Evolutionary conservation across 306 rosid genomes (phyloP).

Genomic region (Acacia crassicarpa): DNA sequence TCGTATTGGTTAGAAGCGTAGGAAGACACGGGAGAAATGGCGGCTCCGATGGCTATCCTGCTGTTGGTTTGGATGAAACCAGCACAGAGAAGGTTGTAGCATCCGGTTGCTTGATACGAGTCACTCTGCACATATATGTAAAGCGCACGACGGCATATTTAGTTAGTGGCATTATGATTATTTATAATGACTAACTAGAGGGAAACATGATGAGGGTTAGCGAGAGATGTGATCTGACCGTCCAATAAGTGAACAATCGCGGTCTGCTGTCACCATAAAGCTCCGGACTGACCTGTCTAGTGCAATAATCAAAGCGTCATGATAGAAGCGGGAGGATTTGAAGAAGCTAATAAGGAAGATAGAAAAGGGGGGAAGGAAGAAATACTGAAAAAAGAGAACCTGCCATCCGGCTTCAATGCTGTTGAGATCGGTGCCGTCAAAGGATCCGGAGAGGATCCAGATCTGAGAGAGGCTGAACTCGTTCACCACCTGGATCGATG

Average conservation of each 20-base stretch:
- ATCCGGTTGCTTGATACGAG: conserved; percentile 83
- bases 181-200: too few relatives aligned
- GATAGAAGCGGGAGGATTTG: not conserved
- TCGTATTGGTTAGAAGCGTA: conserved; percentile 61
- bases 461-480: conserved; percentile 92
- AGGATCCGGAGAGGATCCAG: conserved; percentile 90
- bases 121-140: conserved; percentile 56
- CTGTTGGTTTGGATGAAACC: conserved; percentile 88
- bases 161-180: too few relatives aligned
- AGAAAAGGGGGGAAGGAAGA: not conserved
- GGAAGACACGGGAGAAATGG: conserved; percentile 89
- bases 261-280: conserved; percentile 98
- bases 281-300: conserved; percentile 99
- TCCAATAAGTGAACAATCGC: conserved; percentile 95
- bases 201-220: not conserved
- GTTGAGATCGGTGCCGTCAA: conserved; percentile 95
- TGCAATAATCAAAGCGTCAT: conserved; percentile 76
- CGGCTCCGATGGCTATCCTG: conserved; percentile 89
- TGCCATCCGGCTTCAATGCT: conserved; percentile 99
- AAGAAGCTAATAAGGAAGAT: not conserved
- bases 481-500: conserved; percentile 66
- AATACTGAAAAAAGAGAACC: conserved; percentile 44
- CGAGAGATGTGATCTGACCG: conserved; percentile 51
- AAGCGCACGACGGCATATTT: not conserved
- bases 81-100: conserved; percentile 90